Base-by-base conservation (phyloP, 75 land plant genomes). In the Sequoia sempervirens region DNA sequence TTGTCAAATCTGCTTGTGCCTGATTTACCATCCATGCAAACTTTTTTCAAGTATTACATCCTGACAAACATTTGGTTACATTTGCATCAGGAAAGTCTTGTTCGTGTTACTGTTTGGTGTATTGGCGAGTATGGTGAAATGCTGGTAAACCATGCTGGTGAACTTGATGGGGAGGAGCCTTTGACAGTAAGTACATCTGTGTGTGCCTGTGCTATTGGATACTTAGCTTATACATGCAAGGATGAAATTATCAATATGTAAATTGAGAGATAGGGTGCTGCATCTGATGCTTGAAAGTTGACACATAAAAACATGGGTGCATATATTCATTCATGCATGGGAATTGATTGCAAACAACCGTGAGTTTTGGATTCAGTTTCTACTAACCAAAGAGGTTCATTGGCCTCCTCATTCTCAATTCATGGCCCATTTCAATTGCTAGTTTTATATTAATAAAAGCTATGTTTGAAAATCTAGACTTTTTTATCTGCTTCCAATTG, bases 71-170 rank as follows among this genome's bases (percentile, higher is more conserved):
- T 43, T 78, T 26, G 80, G 28, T 45, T 78, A 3, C 38, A 70
- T 34, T 85, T 84, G 40, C 34, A 45, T 64, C 80, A 56, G 99
- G 99, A 91, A 89, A 90, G 92, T 86, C 92, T 98, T 88, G 95
- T 93, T 81, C 95, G 96, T 82, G 98, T 96, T 40, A 93, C 94
- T 68, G 90, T 98, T 50, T 98, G 99, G 99, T 98, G 99, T 88
- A 96, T 98, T 86, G 99, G 99, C 28, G 99, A 98, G 83, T 98
- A 96, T 89, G 96, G 98, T 86, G 99, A 98, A 40, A 90, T 98
- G 98, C 85, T 98, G 82, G 90, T 98, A 26, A 91, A 94, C 89
- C 88, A 93, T 87, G 83, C 74, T 75, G 92, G 93, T 73, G 89
- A 92, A 86, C 90, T 98, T 84, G 91, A 93, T 66, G 91, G 79